These are phyloP conservation scores for Monosporozyma aquatica DNA, from an alignment of 805 yeast genomes.

Conservation along the genomic window DNA sequence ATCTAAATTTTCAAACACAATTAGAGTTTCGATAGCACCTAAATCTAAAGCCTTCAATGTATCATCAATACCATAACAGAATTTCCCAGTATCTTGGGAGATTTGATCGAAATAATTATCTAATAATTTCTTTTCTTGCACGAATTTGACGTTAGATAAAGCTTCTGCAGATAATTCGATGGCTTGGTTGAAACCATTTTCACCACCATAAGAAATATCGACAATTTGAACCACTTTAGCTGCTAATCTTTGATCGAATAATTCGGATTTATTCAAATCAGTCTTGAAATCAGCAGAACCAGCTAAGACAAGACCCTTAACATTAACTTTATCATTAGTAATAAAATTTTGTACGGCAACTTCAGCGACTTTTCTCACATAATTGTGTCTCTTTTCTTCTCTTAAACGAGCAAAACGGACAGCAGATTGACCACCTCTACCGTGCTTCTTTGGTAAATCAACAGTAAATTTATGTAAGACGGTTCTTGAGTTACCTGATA, in stretches of 20 bases:
- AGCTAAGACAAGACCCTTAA: constrained; percentile 89
- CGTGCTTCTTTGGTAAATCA: constrained; percentile 98
- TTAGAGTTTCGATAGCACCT: constrained; percentile 90
- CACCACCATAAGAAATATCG: constrained; percentile 98
- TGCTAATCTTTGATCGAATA: constrained; percentile 84
- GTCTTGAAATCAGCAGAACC: constrained; percentile 99
- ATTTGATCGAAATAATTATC: constrained; percentile 92
- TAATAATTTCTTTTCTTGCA: constrained; percentile 94
- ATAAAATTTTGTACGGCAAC: constrained; percentile 96
- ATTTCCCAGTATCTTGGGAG: constrained; percentile 93
- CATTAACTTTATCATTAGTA: constrained; percentile 88
- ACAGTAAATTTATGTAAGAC: constrained; percentile 93
- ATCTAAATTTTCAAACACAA: constrained; percentile 88
- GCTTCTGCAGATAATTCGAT: constrained; percentile 97
- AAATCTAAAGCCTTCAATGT: constrained; percentile 92
- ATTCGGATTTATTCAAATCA: constrained; percentile 84
- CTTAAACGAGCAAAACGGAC: constrained; percentile 97
- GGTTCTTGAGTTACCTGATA: constrained; percentile 95
- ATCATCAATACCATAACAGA: constrained; percentile 96
- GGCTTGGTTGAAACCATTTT: constrained; percentile 98
- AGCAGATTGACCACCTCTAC: constrained; percentile 99
- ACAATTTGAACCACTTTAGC: constrained; percentile 85
- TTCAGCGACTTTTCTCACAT: constrained; percentile 96
- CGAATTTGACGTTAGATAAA: constrained; percentile 90
- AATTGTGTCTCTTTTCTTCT: constrained; percentile 98